These are phyloP conservation scores for Dothiorella sarmentorum DNA, from an alignment of 2,329 filamentous ascomycete genomes.

Conservation along the genomic window DNA sequence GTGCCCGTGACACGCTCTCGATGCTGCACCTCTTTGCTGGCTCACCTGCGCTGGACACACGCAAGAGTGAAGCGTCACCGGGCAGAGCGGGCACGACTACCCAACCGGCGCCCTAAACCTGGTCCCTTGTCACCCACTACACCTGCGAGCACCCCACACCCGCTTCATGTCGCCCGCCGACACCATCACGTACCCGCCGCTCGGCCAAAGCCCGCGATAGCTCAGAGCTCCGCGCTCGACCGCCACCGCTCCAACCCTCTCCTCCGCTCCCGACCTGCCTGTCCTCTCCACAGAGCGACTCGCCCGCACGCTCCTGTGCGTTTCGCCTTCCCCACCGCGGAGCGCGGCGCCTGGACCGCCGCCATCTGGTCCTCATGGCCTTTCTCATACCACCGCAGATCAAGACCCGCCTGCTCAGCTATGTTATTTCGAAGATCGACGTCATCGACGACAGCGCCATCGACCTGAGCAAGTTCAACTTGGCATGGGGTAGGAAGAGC, in stretches of 20 bases:
- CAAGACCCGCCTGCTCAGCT: slow-evolving; percentile 84
- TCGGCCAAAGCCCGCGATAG: background rate
- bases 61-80: background rate
- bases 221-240: slow-evolving; percentile 5
- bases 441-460: slow-evolving; percentile 83
- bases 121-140: background rate
- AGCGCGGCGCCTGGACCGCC: slow-evolving; percentile 17
- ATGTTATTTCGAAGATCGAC: slow-evolving; percentile 77
- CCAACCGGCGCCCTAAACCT: background rate
- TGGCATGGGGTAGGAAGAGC: slow-evolving; percentile 76
- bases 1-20: slow-evolving; percentile 12
- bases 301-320: slow-evolving; percentile 23
- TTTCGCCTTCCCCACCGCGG: slow-evolving; percentile 15
- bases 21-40: slow-evolving; percentile 11
- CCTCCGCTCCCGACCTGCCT: slow-evolving; percentile 25
- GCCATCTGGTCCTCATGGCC: slow-evolving; percentile 53
- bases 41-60: slow-evolving; percentile 6
- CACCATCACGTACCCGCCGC: background rate
- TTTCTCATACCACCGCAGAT: slow-evolving; percentile 68
- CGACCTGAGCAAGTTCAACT: slow-evolving; percentile 81
- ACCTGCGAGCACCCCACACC: background rate
- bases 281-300: slow-evolving; percentile 31
- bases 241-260: slow-evolving; percentile 16
- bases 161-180: slow-evolving; percentile 9
- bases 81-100: background rate